Evolutionary conservation across 179 eudicot genomes (phyloP).

Genomic region (Silene vulgaris): DNA sequence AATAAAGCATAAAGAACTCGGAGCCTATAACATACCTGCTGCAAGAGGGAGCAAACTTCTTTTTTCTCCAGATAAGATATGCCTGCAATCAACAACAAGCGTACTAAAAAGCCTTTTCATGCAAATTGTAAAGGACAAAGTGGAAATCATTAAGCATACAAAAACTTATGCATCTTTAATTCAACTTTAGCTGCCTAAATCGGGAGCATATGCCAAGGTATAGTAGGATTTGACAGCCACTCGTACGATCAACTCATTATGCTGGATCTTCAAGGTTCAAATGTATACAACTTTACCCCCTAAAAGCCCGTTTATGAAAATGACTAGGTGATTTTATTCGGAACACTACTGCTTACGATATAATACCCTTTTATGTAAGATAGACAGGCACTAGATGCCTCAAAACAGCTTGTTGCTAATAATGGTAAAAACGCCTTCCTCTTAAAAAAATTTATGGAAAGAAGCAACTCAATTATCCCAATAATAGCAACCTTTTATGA

Average conservation of each 20-base stretch:
- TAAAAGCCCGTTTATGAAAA: too few species aligned
- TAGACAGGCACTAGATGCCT: not conserved
- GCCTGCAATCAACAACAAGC: slow-evolving; percentile 21
- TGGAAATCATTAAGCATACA: too few species aligned
- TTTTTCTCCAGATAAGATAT: slow-evolving; percentile 28
- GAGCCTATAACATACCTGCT: slow-evolving; percentile 20
- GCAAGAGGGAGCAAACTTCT: slow-evolving; percentile 17
- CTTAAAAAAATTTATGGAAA: not conserved
- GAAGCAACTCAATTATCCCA: not conserved
- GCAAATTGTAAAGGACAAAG: too few species aligned
- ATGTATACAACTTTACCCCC: too few species aligned
- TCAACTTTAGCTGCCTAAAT: too few species aligned
- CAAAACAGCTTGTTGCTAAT: not conserved
- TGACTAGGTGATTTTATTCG: too few species aligned
- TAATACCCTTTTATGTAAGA: not conserved
- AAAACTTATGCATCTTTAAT: too few species aligned
- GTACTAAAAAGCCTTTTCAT: too few species aligned
- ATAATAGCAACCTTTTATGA: not conserved
- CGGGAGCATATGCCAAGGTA: too few species aligned
- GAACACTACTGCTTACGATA: not conserved
- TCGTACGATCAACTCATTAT: too few species aligned
- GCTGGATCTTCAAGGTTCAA: too few species aligned
- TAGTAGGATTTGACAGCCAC: too few species aligned
- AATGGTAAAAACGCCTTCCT: not conserved
- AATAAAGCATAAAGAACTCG: not conserved